Percentiles rank a stretch among this genome's conserved stretches.
Conservation (phyloP, 768 basidiomycete species). For the Saitozyma podzolica region DNA sequence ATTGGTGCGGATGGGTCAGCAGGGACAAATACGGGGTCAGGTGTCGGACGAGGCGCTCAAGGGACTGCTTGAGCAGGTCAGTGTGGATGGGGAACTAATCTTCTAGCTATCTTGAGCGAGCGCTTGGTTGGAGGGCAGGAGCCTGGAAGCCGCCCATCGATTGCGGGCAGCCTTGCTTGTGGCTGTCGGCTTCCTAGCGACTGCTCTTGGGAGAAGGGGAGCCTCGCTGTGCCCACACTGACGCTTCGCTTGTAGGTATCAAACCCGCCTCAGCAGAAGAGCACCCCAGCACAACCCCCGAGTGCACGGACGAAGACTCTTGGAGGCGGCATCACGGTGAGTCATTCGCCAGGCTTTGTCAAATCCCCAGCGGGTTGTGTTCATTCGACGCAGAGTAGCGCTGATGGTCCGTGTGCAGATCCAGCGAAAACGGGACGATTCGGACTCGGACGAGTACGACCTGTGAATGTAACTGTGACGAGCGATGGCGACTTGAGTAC, state of each 20-base stretch:
- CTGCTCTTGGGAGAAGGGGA: too few species aligned
- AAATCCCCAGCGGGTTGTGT: background rate
- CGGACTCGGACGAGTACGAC: conserved; percentile 52
- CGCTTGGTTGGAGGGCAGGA: background rate
- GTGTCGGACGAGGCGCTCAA: conserved; percentile 50
- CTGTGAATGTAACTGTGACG: conserved; percentile 18
- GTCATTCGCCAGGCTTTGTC: conserved; percentile 1
- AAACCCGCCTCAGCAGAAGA: conserved; percentile 28
- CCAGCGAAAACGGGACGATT: conserved; percentile 50
- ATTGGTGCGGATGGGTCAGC: conserved; percentile 45
- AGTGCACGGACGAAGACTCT: conserved; percentile 34
- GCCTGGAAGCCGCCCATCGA: background rate
- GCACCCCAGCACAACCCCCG: conserved; percentile 12
- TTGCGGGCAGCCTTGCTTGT: background rate
- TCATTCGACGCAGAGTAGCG: background rate
- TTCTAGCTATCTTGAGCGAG: background rate
- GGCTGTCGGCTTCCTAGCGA: background rate
- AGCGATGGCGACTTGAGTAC: conserved; percentile 1
- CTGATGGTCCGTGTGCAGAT: conserved; percentile 33
- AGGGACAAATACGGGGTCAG: conserved; percentile 49
- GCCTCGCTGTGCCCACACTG: too few species aligned
- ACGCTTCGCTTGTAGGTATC: conserved; percentile 28
- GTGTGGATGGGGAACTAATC: background rate
- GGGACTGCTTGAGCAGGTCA: conserved; percentile 48
- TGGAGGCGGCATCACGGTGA: conserved; percentile 45